phyloP scores from a whole-genome alignment of 345 rosid genomes.

The Mangifera indica region DNA sequence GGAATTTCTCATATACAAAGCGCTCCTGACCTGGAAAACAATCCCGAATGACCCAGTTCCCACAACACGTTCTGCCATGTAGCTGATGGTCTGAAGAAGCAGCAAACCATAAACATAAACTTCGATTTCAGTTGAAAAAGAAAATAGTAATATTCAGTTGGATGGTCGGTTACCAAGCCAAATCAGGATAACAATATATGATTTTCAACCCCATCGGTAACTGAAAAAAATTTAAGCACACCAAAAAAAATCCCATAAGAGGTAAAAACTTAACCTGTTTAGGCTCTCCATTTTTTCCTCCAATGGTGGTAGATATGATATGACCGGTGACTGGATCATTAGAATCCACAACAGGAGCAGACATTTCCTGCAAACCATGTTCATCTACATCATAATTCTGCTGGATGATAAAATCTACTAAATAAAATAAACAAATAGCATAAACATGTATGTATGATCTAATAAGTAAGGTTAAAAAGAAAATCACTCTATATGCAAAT shows the following conservation, averaged over 20 bases:
- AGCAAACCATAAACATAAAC: conserved; percentile 7
- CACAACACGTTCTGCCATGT: conserved; percentile 91
- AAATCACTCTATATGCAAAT: not conserved
- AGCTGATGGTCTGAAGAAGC: conserved; percentile 69
- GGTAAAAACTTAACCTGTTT: conserved; percentile 46
- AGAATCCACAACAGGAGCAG: conserved; percentile 61
- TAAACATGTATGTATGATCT: not conserved
- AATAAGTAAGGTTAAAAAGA: not conserved
- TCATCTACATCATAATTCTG: not conserved
- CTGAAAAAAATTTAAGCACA: not conserved
- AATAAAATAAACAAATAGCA: not conserved
- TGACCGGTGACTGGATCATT: conserved; percentile 86
- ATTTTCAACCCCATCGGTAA: not conserved
- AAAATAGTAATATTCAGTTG: not conserved
- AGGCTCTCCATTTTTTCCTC: conserved; percentile 92
- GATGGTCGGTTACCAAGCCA: not conserved
- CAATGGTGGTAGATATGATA: conserved; percentile 84
- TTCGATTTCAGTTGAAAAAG: not conserved
- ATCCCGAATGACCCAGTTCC: conserved; percentile 87
- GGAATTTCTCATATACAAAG: not conserved
- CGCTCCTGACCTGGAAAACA: conserved; percentile 61
- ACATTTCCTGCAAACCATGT: conserved; percentile 56
- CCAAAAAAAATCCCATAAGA: not conserved
- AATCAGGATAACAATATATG: not conserved
- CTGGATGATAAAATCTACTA: not conserved